Evolutionary conservation across 805 yeast species (phyloP).

Genomic region (Kodamaea neixiangensis): DNA sequence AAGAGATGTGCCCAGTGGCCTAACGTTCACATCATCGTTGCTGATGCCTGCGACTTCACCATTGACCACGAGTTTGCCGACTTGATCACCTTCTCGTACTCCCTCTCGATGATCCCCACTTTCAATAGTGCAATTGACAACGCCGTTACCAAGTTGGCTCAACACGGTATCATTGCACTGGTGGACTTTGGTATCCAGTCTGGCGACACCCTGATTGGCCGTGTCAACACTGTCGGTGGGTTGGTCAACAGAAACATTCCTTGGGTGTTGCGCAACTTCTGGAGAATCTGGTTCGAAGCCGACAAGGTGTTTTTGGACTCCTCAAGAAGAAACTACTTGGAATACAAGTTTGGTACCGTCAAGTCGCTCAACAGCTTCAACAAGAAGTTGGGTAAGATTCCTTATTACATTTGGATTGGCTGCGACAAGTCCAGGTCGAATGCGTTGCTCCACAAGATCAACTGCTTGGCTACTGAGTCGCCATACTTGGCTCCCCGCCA

Average conservation of each 20-base stretch:
- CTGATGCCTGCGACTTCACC: constrained; percentile 73
- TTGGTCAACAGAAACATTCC: constrained; percentile 68
- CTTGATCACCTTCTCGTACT: constrained; percentile 74
- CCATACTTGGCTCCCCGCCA: constrained; percentile 69
- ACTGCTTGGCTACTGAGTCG: constrained; percentile 77
- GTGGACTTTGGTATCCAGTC: constrained; percentile 84
- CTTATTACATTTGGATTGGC: constrained; percentile 84
- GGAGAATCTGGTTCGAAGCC: constrained; percentile 88
- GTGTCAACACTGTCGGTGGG: constrained; percentile 77
- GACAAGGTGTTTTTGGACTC: constrained; percentile 80
- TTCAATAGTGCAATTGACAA: constrained; percentile 79
- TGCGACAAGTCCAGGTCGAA: constrained; percentile 42
- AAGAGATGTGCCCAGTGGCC: constrained; percentile 51
- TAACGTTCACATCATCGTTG: constrained; percentile 67
- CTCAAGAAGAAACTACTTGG: constrained; percentile 79
- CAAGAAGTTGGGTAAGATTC: constrained; percentile 66
- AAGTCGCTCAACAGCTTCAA: constrained; percentile 72
- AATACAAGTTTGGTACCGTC: constrained; percentile 78
- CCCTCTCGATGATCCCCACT: constrained; percentile 83
- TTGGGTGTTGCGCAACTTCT: constrained; percentile 76
- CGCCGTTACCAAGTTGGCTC: constrained; percentile 51
- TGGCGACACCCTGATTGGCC: constrained; percentile 60
- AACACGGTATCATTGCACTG: constrained; percentile 62
- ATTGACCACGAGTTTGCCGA: constrained; percentile 56
- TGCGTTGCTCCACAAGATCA: constrained; percentile 59